phyloP scores from a whole-genome alignment of 164 flowering plant genomes.

The Echeveria elegans region DNA sequence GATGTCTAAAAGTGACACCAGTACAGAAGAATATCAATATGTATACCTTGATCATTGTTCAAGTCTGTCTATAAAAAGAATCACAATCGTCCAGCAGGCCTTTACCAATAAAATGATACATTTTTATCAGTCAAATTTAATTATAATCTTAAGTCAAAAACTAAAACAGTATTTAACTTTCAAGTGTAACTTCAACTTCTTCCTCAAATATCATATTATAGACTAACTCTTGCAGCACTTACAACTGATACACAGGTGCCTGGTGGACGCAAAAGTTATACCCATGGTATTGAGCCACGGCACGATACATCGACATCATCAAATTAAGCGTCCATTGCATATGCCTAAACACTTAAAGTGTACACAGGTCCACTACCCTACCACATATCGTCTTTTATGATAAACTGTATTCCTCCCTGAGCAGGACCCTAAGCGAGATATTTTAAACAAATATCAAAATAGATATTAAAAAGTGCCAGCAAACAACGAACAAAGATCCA shows the following conservation, averaged over 20 bases:
- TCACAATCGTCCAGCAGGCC: too few species aligned
- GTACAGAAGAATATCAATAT: too few species aligned
- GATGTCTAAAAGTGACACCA: not conserved
- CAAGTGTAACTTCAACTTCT: too few species aligned
- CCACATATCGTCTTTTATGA: not conserved
- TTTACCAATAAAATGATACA: too few species aligned
- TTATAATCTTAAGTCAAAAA: too few species aligned
- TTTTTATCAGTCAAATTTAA: too few species aligned
- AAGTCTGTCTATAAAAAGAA: too few species aligned
- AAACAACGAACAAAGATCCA: not conserved
- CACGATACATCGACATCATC: not conserved
- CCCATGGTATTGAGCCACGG: not conserved
- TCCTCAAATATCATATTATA: too few species aligned
- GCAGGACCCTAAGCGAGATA: not conserved
- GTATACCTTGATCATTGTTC: too few species aligned
- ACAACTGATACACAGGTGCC: too few species aligned
- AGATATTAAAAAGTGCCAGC: not conserved
- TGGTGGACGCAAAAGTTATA: not conserved
- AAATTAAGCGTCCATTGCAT: not conserved
- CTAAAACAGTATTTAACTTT: too few species aligned
- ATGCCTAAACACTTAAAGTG: not conserved
- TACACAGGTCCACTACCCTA: constrained; percentile 3
- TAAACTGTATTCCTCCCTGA: not conserved
- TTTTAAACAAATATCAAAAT: not conserved
- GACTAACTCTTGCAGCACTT: too few species aligned